Base-by-base conservation (phyloP, 2,329 filamentous ascomycete genomes). In the Fusarium succisae region DNA sequence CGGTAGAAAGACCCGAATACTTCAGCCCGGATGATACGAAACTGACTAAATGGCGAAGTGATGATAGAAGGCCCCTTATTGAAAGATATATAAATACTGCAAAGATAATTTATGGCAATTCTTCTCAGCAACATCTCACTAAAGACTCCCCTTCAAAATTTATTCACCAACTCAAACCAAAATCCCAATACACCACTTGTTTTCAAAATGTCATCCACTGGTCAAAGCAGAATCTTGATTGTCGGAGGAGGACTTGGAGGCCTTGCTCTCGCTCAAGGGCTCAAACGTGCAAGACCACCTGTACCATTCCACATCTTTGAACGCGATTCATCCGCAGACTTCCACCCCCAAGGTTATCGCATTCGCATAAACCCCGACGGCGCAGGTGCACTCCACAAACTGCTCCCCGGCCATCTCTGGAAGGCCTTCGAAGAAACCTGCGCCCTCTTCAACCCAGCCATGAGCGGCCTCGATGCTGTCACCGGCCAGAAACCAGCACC, bases 161-260 rank as follows among this genome's bases (percentile, higher is more conserved):
- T 11, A 6, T 12, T 6, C 1, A 9, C 45, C 12, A 22, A 1
- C 5, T 2, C 1, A 3, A 8, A n/a, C 0, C 0, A 12, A 14
- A 8, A 30, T 18, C 43, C 5, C 6, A 7, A 3, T 5, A 4
- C 2, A n/a, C 14, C 5, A 3, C 8, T 13, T 2, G 3, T 3
- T 3, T 5, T 12, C 14, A n/a, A 9, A 3, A 50, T 32, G 47
- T 7, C 22, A 18, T 12, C 15, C 3, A n/a, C 3, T n/a, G 3
- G 1, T 11, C 47, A 32, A 4, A 9, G 18, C 24, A 48, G 22
- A 38, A 1, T 58, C 32, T 37, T 58, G 7, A 58, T 58, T 4
- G 7, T 48, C 5, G 55, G 55, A 35, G 41, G 55, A 38, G 55
- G 55, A 8, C 41, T 48, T 2, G 55, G 55, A 28, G 55, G 55